Conservation (phyloP, 2,329 filamentous ascomycete genomes). For the Fusarium verticillioides region DNA sequence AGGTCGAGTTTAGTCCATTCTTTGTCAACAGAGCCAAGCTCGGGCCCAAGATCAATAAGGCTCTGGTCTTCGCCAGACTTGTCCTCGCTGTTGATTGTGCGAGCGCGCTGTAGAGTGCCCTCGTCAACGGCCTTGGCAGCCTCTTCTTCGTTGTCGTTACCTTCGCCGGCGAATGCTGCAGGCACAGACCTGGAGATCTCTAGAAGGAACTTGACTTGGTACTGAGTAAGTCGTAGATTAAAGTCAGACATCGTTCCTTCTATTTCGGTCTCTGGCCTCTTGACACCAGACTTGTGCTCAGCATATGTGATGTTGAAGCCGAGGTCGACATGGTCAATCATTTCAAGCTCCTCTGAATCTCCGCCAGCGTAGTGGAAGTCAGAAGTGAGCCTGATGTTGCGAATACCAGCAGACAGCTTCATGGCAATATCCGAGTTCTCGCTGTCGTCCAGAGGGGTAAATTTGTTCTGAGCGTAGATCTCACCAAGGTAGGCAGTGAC, state of each 20-base stretch:
- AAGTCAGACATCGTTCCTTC: slow-evolving; percentile 93
- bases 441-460: slow-evolving; percentile 84
- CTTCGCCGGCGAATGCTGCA: slow-evolving; percentile 76
- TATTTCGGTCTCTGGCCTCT: slow-evolving; percentile 91
- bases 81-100: slow-evolving; percentile 51
- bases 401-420: slow-evolving; percentile 89
- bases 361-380: slow-evolving; percentile 83
- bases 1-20: slow-evolving; percentile 95
- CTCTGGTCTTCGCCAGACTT: slow-evolving; percentile 51
- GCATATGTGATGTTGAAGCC: slow-evolving; percentile 92
- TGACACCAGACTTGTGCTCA: slow-evolving; percentile 80
- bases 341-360: slow-evolving; percentile 85
- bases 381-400: slow-evolving; percentile 91
- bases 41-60: slow-evolving; percentile 71
- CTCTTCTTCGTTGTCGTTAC: slow-evolving; percentile 78
- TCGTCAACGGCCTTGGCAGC: slow-evolving; percentile 78
- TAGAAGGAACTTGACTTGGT: slow-evolving; percentile 88
- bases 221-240: slow-evolving; percentile 88
- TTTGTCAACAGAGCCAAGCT: slow-evolving; percentile 74
- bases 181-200: slow-evolving; percentile 90
- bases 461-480: slow-evolving; percentile 96
- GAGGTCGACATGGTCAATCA: slow-evolving; percentile 97
- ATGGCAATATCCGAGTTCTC: slow-evolving; percentile 81
- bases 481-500: slow-evolving; percentile 95
- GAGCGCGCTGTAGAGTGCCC: slow-evolving; percentile 61